Percentiles rank a stretch among this genome's conserved stretches.
Conservation (phyloP, 2,329 filamentous ascomycete genomes). For the Juglanconis juglandina region DNA sequence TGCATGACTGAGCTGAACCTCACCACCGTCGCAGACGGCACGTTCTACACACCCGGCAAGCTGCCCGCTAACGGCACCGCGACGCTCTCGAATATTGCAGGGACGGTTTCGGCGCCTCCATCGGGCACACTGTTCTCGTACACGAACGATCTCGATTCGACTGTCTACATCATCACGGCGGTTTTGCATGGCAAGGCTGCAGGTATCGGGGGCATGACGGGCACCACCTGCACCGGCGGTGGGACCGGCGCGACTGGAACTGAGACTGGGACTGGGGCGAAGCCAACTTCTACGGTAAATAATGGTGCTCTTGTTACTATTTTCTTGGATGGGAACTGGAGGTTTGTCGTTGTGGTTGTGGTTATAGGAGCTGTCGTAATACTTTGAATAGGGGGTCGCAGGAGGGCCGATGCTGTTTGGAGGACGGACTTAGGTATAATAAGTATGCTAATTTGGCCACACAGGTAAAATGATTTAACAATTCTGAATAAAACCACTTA, state of each 20-base stretch:
- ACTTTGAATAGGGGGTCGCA: too few species aligned
- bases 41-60: conserved; percentile 21
- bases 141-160: conserved; percentile 26
- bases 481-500: too few species aligned
- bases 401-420: too few species aligned
- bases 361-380: too few species aligned
- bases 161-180: conserved; percentile 34
- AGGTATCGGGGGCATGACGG: neutral
- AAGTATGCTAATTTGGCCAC: too few species aligned
- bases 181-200: conserved; percentile 6
- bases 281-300: neutral
- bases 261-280: neutral
- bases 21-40: conserved; percentile 20
- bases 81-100: conserved; percentile 27
- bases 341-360: too few species aligned
- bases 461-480: too few species aligned
- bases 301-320: neutral
- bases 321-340: too few species aligned
- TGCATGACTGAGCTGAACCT: conserved; percentile 24
- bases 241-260: neutral
- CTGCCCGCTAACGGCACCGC: conserved; percentile 28
- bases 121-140: conserved; percentile 33
- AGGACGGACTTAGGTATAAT: too few species aligned
- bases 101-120: conserved; percentile 31
- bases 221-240: neutral